Base-by-base conservation (phyloP, 1,284 basidiomycete genomes). In the Cutaneotrichosporon sp. region DNA sequence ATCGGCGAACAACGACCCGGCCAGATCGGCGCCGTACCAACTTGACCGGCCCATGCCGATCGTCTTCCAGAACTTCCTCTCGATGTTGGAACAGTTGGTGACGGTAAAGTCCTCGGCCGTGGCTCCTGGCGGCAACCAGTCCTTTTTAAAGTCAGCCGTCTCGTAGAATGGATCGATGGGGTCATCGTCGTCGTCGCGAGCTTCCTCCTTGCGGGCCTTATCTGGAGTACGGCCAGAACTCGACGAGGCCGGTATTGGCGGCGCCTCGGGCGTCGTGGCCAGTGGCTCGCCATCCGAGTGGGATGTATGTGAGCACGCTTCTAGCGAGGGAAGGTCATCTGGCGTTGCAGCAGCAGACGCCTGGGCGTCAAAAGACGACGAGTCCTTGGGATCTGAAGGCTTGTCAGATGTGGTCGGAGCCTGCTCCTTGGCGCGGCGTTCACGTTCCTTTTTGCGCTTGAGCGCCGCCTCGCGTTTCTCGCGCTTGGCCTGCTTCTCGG, bases 11-110 rank as follows among this genome's bases (percentile, higher is more conserved):
- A 97, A 78, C 0, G 92, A 91, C 4, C 94, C 79, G 69, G 62
- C 22, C 59, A 90, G 86, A 74, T 98, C 94, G 5, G 96, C 94
- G 33, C 94, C 94, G 73, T 99, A 99, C 93, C 92, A 86, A 49
- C 92, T 82, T 17, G 91, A 81, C 62, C 86, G 88, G 2, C 70
- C 70, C 17, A 51, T 51, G 8, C 90, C 90, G 20, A 96, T 76
- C 13, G 88, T 87, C 52, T 91, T 81, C 94, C 96, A 99, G 73
- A 87, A 97, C 56, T 87, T 82, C 43, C 89, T 80, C 75, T 97
- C 94, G 23, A 98, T 81, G 58, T 86, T 84, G 56, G 83, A 81
- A 72, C 93, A 97, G 51, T 88, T 87, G 56, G 90, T 88, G 3
- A 82, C 79, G 0, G 87, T 90, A 62, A 90, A 97, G 69, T 94